Percentiles rank a stretch among this genome's conserved stretches.
phyloP scores from a whole-genome alignment of 2,329 filamentous ascomycete genomes.

The Septoria linicola region DNA sequence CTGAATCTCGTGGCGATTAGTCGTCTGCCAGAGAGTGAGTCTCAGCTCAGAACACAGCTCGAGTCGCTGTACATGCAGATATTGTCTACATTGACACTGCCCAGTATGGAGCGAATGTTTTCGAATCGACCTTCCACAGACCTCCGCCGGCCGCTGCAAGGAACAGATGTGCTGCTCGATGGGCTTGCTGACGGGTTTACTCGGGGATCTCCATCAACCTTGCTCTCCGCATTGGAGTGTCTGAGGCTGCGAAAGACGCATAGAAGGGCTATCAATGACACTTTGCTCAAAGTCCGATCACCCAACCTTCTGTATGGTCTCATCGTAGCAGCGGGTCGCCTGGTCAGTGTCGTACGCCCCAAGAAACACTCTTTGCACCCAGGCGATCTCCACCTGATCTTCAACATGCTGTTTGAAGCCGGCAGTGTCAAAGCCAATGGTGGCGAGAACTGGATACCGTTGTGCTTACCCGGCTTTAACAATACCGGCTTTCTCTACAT shows the following conservation, averaged over 20 bases:
- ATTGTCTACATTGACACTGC: slow-evolving; percentile 87
- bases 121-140: slow-evolving; percentile 90
- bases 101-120: slow-evolving; percentile 82
- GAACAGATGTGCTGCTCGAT: slow-evolving; percentile 85
- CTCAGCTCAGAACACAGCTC: slow-evolving; percentile 80
- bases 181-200: slow-evolving; percentile 94
- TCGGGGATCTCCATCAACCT: slow-evolving; percentile 80
- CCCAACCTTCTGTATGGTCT: slow-evolving; percentile 86
- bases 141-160: slow-evolving; percentile 81
- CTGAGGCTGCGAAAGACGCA: slow-evolving; percentile 88
- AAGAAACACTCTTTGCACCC: slow-evolving; percentile 94
- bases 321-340: slow-evolving; percentile 84
- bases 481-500: slow-evolving; percentile 96
- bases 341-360: slow-evolving; percentile 92
- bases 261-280: slow-evolving; percentile 79
- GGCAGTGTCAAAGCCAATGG: slow-evolving; percentile 85
- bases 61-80: slow-evolving; percentile 98
- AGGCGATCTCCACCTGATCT: slow-evolving; percentile 91
- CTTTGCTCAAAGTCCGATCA: slow-evolving; percentile 73
- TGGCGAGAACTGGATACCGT: slow-evolving; percentile 97
- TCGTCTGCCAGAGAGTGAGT: slow-evolving; percentile 85
- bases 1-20: slow-evolving; percentile 94
- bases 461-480: slow-evolving; percentile 96
- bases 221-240: slow-evolving; percentile 89
- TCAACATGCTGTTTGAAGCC: slow-evolving; percentile 99